Evolutionary conservation across 257 asterid genomes (phyloP), one percentile per base, ranked within the genome.

Genomic region (Plantago major): DNA sequence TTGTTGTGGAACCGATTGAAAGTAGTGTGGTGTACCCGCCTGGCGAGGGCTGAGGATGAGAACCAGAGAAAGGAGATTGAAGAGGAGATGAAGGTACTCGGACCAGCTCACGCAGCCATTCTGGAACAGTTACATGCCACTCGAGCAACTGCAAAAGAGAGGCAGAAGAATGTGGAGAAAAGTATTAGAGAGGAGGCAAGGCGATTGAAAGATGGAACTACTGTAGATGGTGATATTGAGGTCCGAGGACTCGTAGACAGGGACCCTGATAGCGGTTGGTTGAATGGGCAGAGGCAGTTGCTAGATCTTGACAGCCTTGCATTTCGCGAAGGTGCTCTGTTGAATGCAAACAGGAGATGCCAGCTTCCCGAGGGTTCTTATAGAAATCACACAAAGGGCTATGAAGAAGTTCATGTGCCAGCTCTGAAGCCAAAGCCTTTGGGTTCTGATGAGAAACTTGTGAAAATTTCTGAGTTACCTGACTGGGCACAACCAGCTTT

Each of bases 401-500:
- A 81, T 3, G 87, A 81, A 67, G 87, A 81, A 73, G 87, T 81
- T 68, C 84, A 81, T 46, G 87, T 81, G 67, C 87, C 87, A 10
- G 87, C 87, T 55, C 65, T 81, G 69, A 81, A 78, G 72, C 87
- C 87, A 42, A 58, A 7, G 62, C 87, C 87, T 8, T 69, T 78
- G 59, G 71, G 74, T 50, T 49, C 76, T 64, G 64, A 63, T 33
- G 87, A 81, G 46, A 44, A 64, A 51, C 77, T 81, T 58, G 73
- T 71, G 50, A 81, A 73, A 80, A 75, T 81, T 55, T 71, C 87
- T 18, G 78, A 74, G 22, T 56, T 81, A 69, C 84, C 84, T 0
- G 79, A 71, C 7, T 81, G 87, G 87, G 84, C 87, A 11, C 87
- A 81, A 50, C 82, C 84, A 10, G 87, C 87, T 65, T 81, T 81